phyloP scores from a whole-genome alignment of 2,329 filamentous ascomycete genomes.

The Trichoderma semiorbis region DNA sequence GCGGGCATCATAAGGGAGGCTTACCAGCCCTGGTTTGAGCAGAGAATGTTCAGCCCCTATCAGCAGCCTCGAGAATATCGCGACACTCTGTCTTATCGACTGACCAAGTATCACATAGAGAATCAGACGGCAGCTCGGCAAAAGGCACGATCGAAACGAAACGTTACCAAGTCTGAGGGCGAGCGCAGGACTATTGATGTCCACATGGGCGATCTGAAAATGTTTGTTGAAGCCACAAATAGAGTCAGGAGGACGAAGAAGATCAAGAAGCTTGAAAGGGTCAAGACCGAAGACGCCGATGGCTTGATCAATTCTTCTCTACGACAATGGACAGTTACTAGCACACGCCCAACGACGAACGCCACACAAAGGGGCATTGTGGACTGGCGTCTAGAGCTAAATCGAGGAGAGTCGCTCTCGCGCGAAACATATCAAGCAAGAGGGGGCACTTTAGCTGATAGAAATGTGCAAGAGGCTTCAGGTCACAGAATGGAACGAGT shows the following conservation, averaged over 20 bases:
- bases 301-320: background rate
- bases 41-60: background rate
- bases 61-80: slow-evolving; percentile 23
- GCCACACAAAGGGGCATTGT: too few species aligned
- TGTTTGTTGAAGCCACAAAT: background rate
- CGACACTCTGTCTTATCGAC: slow-evolving; percentile 30
- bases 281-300: too few species aligned
- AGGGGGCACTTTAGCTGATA: background rate
- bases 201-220: slow-evolving; percentile 27
- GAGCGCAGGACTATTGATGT: slow-evolving; percentile 27
- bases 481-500: background rate
- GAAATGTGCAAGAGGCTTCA: background rate
- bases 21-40: slow-evolving; percentile 35
- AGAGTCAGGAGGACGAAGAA: background rate
- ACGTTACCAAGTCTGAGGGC: slow-evolving; percentile 18
- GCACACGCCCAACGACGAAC: background rate
- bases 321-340: background rate
- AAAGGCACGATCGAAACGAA: slow-evolving; percentile 23
- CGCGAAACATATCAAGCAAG: background rate
- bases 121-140: slow-evolving; percentile 27
- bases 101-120: slow-evolving; percentile 28
- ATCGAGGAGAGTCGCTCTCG: background rate
- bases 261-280: background rate
- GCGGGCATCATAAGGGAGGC: slow-evolving; percentile 30
- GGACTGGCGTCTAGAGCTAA: too few species aligned